These are phyloP conservation scores for Pezicula neosporulosa DNA, from an alignment of 2,329 filamentous ascomycete species.

Conservation along the genomic window DNA sequence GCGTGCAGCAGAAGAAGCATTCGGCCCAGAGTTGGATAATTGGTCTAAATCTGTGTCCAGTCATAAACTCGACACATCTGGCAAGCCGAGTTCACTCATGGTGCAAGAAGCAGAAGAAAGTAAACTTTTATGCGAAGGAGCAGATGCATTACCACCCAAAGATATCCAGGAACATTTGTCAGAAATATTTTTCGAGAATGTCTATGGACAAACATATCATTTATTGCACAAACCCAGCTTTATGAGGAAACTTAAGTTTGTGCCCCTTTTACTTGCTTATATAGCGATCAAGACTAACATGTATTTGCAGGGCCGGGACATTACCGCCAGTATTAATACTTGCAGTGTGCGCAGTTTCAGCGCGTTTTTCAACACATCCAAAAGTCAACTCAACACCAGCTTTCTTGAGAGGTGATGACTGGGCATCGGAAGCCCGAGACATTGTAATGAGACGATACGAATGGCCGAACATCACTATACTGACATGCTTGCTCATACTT, in stretches of 20 bases:
- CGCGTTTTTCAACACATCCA: constrained; percentile 88
- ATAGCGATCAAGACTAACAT: constrained; percentile 7
- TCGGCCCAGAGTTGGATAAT: constrained; percentile 73
- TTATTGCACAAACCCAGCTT: constrained; percentile 96
- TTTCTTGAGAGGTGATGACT: constrained; percentile 86
- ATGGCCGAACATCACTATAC: constrained; percentile 91
- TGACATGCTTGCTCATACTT: constrained; percentile 85
- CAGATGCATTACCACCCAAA: constrained; percentile 75
- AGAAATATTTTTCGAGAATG: constrained; percentile 91
- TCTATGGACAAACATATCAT: constrained; percentile 94
- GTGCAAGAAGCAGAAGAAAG: constrained; percentile 69
- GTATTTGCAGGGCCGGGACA: constrained; percentile 57
- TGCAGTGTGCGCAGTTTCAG: constrained; percentile 94
- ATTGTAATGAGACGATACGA: constrained; percentile 88
- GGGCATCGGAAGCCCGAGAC: constrained; percentile 82
- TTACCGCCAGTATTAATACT: constrained; percentile 87
- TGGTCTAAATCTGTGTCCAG: constrained; percentile 67
- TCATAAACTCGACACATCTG: constrained; percentile 42
- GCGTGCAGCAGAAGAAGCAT: constrained; percentile 81
- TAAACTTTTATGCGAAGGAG: constrained; percentile 76
- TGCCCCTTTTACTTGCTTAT: constrained; percentile 9
- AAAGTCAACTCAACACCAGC: constrained; percentile 67
- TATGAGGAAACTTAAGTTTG: constrained; percentile 77
- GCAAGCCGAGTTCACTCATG: constrained; percentile 50
- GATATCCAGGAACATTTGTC: constrained; percentile 92